These are phyloP conservation scores for Shiraia bambusicola DNA, from an alignment of 2,329 filamentous ascomycete genomes.

Conservation along the genomic window DNA sequence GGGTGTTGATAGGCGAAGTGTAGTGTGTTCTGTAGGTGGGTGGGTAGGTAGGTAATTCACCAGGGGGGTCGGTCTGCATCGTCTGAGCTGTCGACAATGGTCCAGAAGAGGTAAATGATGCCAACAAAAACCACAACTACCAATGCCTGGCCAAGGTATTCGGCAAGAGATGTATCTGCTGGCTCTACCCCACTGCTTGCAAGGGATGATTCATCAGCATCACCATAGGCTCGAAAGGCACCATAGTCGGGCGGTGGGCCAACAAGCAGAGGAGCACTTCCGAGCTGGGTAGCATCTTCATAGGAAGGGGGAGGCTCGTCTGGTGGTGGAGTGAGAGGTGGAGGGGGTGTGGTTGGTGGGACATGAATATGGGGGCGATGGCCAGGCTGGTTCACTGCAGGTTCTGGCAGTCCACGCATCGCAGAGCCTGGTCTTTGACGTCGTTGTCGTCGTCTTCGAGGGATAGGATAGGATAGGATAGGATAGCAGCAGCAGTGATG, in stretches of 20 bases:
- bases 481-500: too few species aligned
- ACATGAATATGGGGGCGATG: conserved; percentile 1
- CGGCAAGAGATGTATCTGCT: conserved; percentile 25
- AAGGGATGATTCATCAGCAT: conserved; percentile 32
- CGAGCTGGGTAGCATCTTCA: conserved; percentile 31
- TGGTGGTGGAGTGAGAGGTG: conserved; percentile 13
- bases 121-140: conserved; percentile 28
- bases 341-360: conserved; percentile 10
- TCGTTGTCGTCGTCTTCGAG: not conserved
- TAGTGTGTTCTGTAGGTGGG: too few species aligned
- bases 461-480: not conserved
- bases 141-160: conserved; percentile 33
- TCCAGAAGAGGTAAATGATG: conserved; percentile 38
- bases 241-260: conserved; percentile 35
- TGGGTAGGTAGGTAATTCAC: too few species aligned
- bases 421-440: not conserved
- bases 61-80: conserved; percentile 1
- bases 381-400: not conserved
- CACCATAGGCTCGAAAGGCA: conserved; percentile 28
- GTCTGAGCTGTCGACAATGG: conserved; percentile 26
- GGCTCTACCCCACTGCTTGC: conserved; percentile 32
- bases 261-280: conserved; percentile 30
- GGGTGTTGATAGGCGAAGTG: too few species aligned
- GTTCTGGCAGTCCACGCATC: not conserved
- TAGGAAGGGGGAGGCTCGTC: conserved; percentile 39